Percentiles rank a stretch among this genome's conserved stretches.
Evolutionary conservation across 768 basidiomycete genomes (phyloP).

Genomic region (Dacryopinax spathularia): DNA sequence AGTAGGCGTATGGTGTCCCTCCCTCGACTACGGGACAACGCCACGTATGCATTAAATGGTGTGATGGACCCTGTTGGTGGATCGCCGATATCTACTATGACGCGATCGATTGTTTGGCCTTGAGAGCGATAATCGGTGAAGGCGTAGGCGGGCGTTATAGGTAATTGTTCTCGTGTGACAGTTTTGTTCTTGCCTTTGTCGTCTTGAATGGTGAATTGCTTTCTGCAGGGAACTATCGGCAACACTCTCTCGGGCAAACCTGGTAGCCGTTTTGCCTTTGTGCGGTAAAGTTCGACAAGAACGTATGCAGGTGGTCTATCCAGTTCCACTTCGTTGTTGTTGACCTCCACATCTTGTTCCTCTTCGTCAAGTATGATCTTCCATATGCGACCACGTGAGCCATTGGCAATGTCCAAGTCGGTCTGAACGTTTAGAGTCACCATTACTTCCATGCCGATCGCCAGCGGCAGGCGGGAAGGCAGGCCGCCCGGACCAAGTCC

Average conservation of each 20-base stretch:
- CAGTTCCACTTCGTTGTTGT: neutral
- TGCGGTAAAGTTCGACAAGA: constrained; percentile 12
- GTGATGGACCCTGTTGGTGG: constrained; percentile 20
- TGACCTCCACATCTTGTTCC: constrained; percentile 16
- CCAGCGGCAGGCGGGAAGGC: constrained; percentile 17
- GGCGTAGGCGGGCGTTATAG: constrained; percentile 5
- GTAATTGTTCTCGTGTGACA: constrained; percentile 15
- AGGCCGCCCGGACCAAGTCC: constrained; percentile 10
- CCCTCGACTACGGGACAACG: constrained; percentile 25
- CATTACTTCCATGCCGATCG: constrained; percentile 29
- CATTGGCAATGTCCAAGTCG: constrained; percentile 30
- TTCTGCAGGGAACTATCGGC: constrained; percentile 20
- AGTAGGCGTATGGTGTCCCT: constrained; percentile 22
- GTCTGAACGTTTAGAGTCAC: constrained; percentile 26
- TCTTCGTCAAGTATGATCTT: constrained; percentile 24
- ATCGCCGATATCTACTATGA: constrained; percentile 26
- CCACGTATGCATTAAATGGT: constrained; percentile 30
- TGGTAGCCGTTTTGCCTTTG: constrained; percentile 12
- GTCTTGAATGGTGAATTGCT: neutral
- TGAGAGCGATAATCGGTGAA: constrained; percentile 10
- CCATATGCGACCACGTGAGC: constrained; percentile 24
- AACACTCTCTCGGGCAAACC: constrained; percentile 23
- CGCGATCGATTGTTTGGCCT: constrained; percentile 11
- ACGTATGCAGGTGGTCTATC: neutral
- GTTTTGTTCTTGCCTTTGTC: neutral